A percentile compares a stretch with the other conserved stretches of the same genome.
phyloP scores from a whole-genome alignment of 176 grass and related monocot genomes.

The Dactylis glomerata region DNA sequence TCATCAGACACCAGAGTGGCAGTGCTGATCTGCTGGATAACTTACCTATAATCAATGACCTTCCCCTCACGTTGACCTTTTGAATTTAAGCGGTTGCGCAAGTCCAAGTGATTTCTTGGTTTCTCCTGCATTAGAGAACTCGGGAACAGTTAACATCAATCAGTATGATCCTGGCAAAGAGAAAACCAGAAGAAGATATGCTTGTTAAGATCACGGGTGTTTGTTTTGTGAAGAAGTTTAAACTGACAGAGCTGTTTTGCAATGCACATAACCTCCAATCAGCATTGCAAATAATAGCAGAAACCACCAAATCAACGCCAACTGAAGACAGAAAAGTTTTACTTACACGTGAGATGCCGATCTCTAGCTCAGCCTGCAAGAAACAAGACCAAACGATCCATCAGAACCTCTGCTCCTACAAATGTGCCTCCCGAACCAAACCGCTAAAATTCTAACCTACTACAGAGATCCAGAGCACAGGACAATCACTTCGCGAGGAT shows the following conservation, averaged over 20 bases:
- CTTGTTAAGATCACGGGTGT: too few species aligned
- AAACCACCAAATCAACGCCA: background rate
- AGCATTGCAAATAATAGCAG: background rate
- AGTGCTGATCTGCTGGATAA: background rate
- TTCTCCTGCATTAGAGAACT: slow-evolving; percentile 69
- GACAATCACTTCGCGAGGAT: background rate
- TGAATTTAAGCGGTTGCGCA: slow-evolving; percentile 87
- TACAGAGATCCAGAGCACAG: background rate
- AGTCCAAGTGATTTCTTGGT: slow-evolving; percentile 91
- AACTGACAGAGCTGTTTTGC: too few species aligned
- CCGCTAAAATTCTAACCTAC: background rate
- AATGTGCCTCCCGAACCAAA: background rate
- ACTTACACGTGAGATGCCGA: slow-evolving; percentile 83
- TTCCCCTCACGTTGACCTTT: slow-evolving; percentile 93
- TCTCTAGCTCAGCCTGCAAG: slow-evolving; percentile 75
- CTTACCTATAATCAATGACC: slow-evolving; percentile 93
- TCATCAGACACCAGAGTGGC: background rate
- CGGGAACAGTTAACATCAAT: background rate
- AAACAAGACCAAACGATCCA: slow-evolving; percentile 10
- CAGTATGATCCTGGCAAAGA: background rate
- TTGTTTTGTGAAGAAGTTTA: too few species aligned
- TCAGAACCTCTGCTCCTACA: slow-evolving; percentile 10
- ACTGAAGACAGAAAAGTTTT: background rate
- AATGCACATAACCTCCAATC: background rate
- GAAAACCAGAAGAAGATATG: background rate